These are phyloP conservation scores for Nadsonia commutata DNA, from an alignment of 1,139 yeast genomes.

Conservation along the genomic window DNA sequence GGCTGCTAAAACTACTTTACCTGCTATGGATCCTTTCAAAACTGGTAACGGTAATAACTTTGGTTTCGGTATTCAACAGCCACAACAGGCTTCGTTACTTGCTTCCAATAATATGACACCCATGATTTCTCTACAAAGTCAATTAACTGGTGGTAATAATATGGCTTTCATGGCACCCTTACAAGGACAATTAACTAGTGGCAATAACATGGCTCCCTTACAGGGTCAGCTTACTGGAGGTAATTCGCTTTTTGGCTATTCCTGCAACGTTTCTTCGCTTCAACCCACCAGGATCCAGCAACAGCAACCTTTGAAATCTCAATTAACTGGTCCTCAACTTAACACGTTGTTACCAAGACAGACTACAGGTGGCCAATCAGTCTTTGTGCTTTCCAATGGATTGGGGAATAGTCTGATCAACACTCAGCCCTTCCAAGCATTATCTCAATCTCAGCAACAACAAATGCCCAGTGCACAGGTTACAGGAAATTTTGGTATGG, in stretches of 20 bases:
- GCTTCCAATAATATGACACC: too few species aligned
- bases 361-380: too few species aligned
- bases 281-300: too few species aligned
- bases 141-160: not conserved
- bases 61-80: not conserved
- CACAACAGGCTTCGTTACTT: too few species aligned
- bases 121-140: too few species aligned
- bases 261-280: too few species aligned
- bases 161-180: not conserved
- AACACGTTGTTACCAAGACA: too few species aligned
- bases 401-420: too few species aligned
- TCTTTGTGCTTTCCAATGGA: too few species aligned
- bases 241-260: too few species aligned
- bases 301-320: not conserved
- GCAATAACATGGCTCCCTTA: not conserved
- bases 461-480: not conserved
- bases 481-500: too few species aligned
- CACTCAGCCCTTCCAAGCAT: not conserved
- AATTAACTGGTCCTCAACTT: not conserved
- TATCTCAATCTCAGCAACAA: not conserved
- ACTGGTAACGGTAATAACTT: not conserved
- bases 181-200: not conserved
- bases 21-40: not conserved
- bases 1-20: not conserved
- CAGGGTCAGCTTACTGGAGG: not conserved